Evolutionary conservation across 768 basidiomycete genomes (phyloP), one percentile per base, ranked within the genome.

Genomic region (Russula compacta): DNA sequence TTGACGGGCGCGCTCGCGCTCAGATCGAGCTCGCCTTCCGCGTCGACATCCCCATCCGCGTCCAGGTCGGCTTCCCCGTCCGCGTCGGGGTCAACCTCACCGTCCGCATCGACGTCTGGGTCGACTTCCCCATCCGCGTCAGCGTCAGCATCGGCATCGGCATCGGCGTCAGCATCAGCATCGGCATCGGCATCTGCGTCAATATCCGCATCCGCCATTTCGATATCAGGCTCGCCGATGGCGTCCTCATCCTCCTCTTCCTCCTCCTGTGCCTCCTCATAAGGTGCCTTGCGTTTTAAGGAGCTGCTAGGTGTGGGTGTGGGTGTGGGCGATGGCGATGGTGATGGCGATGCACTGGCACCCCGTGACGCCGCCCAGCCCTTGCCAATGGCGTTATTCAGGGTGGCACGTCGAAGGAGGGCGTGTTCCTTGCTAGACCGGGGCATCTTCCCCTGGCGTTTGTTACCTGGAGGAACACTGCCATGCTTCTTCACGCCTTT

Each of bases 21-120:
- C 49, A 86, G 71, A 69, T 92, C 85, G 67, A 87, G 83, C 66
- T 87, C 84, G 29, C 77, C 79, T 59, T 86, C 84, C n/a, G 80
- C 84, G 67, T 93, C 92, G 39, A 83, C 88, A 42, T 83, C 80
- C 35, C 74, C 77, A 65, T 86, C 84, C 48, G 86, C 76, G 56
- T 85, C 84, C 60, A 71, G 19, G 44, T 46, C 44, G 33, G 83
- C 88, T 35, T 83, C 80, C 19, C 74, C 76, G 65, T 86, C 83
- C 48, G 87, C 76, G 58, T 79, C 77, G n/a, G 50, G 32, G 33
- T 51, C 50, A 7, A 33, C 35, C n/a, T 46, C 72, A 68, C 71
- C 67, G 63, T 69, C 70, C 7, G 60, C 56, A 7, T 58, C 57
- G 0, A 33, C 24, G 4, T 59, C 58, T 1, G 24, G 54, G 2